Evolutionary conservation across 2,329 filamentous ascomycete species (phyloP), one percentile per base, ranked within the genome.

Genomic region (Celoporthe dispersa): DNA sequence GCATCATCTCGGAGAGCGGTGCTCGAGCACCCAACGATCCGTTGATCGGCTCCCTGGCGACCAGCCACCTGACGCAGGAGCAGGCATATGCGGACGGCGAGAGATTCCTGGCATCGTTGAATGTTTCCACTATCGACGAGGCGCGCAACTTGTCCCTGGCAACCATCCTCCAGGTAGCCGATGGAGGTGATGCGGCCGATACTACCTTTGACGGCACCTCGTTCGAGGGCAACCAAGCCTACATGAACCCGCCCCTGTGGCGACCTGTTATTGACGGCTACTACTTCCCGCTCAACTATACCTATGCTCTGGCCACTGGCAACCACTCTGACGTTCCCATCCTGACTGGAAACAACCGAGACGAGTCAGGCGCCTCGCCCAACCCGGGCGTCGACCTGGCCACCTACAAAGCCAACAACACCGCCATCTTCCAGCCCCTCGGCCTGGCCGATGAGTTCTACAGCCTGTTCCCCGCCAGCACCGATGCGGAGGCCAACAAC

Each of bases 1-100:
- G 75, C 39, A 75, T 75, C 51, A 80, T 80, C 61, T 71, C 77
- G 3, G 76, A 80, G 70, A 78, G 75, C 63, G 78, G 79, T 66
- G 79, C 74, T 16, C 76, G 77, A 19, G 75, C 71, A 22, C 74
- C 76, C 37, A 75, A 74, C 55, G 77, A 79, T 71, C 78, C 76
- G 39, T 69, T 72, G 63, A 77, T 74, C 0, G 75, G 74, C 51
- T 73, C 74, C 60, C 67, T 75, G 0, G 77, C 77, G 8, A 76
- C 76, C 7, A 73, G 71, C 63, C 74, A 78, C 65, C 74, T 73
- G 12, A 72, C 68, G 16, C 75, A 75, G 53, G 69, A 63, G 22
- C 72, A 69, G 12, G 76, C 76, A 3, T 60, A 68, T 37, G 68
- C 66, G 1, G 11, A 68, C 19, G 74, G 74, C 9, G 69, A 62